Base-by-base conservation (phyloP, 345 rosid species). In the Rhizophora apiculata region DNA sequence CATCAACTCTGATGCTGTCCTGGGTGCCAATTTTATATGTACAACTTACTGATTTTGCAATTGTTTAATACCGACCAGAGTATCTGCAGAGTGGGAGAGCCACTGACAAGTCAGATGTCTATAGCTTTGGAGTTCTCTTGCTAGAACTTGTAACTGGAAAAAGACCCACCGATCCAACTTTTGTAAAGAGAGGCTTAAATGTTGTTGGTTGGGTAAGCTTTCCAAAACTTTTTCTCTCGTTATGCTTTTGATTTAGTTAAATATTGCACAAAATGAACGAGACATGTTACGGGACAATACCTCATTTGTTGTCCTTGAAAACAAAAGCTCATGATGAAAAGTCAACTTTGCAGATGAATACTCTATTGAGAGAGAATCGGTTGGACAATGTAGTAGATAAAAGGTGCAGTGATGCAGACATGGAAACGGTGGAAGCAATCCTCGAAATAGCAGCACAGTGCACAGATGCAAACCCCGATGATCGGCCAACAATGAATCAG, bases 111-210 rank as follows among this genome's bases (percentile, higher is more conserved):
- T 85, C 98, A 0, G 98, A 94, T 74, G 97, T 94, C 4, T 94
- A 94, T 67, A 94, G 98, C 85, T 94, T 94, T 68, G 97, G 98
- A 71, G 98, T 94, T 82, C 90, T 94, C 62, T 68, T 94, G 79
- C 84, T 94, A 9, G 98, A 94, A 83, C 89, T 91, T 8, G 88
- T 94, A 7, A 91, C 95, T 0, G 98, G 97, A 22, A 91, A 88
- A 72, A 85, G 98, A 65, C 98, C 98, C 4, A 91, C 97, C 21
- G 97, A 94, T 79, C 85, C 93, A 6, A 61, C 83, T 16, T 89
- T 94, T 59, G 91, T 88, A 24, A 84, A 87, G 74, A 83, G 84
- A 78, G 98, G 97, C 69, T 83, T 91, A 75, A 94, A 94, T 37
- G 97, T 91, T 0, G 95, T 94, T 55, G 98, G 98, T 54, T 94